These are phyloP conservation scores for Geum urbanum DNA, from an alignment of 306 rosid species.

Conservation along the genomic window DNA sequence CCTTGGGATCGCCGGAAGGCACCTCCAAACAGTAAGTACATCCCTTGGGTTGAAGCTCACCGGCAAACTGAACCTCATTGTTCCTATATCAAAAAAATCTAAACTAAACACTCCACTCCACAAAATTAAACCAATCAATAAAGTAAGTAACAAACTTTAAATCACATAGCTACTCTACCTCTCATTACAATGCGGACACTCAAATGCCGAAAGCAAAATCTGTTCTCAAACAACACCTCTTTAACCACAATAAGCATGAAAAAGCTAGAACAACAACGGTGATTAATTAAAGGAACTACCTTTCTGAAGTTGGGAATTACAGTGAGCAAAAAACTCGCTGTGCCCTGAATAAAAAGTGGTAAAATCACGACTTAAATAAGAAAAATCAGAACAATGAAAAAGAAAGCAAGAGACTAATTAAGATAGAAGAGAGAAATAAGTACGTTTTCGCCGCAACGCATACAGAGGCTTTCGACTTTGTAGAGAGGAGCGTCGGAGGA, in stretches of 20 bases:
- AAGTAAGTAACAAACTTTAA: background rate
- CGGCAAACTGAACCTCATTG: conserved; percentile 97
- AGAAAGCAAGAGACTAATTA: background rate
- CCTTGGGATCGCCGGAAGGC: conserved; percentile 63
- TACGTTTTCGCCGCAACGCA: conserved; percentile 85
- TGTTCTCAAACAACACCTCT: conserved; percentile 23
- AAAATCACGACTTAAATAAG: background rate
- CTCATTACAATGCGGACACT: conserved; percentile 89
- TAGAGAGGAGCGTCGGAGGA: conserved; percentile 58
- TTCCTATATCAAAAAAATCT: conserved; percentile 43
- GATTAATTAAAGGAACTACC: conserved; percentile 35
- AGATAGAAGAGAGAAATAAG: background rate
- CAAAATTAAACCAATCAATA: background rate
- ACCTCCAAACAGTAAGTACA: conserved; percentile 65
- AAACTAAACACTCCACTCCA: conserved; percentile 3
- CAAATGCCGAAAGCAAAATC: conserved; percentile 89
- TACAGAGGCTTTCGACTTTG: conserved; percentile 78
- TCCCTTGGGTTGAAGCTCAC: conserved; percentile 86
- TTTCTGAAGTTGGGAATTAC: conserved; percentile 78
- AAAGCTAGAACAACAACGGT: background rate
- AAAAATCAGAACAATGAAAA: background rate
- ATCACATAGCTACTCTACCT: conserved; percentile 44
- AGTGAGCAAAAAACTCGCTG: conserved; percentile 67
- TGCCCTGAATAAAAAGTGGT: conserved; percentile 41
- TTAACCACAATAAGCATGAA: background rate